Evolutionary conservation across 192 early-diverging fungal species (phyloP).

Genomic region (Radiomyces spectabilis): DNA sequence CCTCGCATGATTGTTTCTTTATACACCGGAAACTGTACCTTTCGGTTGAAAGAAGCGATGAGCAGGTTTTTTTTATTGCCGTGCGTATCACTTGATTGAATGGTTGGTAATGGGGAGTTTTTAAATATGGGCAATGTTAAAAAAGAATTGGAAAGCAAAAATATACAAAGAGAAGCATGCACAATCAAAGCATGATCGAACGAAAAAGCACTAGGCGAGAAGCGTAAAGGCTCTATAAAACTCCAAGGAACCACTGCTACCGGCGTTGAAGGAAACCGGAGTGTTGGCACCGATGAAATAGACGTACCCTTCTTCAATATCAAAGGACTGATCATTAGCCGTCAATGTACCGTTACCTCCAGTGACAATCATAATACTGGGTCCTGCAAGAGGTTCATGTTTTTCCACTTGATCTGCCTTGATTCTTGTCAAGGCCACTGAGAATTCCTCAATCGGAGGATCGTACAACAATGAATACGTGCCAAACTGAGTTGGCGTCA

Average conservation of each 20-base stretch:
- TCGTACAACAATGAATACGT: slow-evolving; percentile 71
- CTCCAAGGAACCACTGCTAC: slow-evolving; percentile 28
- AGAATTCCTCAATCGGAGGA: slow-evolving; percentile 95
- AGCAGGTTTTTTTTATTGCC: too few relatives aligned
- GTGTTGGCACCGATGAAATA: slow-evolving; percentile 69
- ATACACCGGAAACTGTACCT: too few relatives aligned
- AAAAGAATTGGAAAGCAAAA: too few relatives aligned
- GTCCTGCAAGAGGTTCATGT: slow-evolving; percentile 60
- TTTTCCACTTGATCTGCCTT: slow-evolving; percentile 34
- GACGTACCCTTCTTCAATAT: slow-evolving; percentile 59
- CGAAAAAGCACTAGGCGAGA: neutral
- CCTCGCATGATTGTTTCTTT: too few relatives aligned
- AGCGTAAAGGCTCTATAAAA: slow-evolving; percentile 41
- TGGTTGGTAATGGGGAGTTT: too few relatives aligned
- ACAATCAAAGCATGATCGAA: neutral
- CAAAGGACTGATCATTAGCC: slow-evolving; percentile 20
- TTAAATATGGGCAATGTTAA: too few relatives aligned
- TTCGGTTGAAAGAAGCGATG: too few relatives aligned
- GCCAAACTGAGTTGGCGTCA: slow-evolving; percentile 48
- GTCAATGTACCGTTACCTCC: slow-evolving; percentile 56
- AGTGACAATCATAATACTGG: slow-evolving; percentile 81
- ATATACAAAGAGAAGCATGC: too few relatives aligned
- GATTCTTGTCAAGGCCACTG: slow-evolving; percentile 63
- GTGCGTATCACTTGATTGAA: too few relatives aligned
- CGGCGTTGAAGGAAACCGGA: slow-evolving; percentile 34